Conservation (phyloP, 2,329 filamentous ascomycete species). For the Pestalotiopsis sp. region DNA sequence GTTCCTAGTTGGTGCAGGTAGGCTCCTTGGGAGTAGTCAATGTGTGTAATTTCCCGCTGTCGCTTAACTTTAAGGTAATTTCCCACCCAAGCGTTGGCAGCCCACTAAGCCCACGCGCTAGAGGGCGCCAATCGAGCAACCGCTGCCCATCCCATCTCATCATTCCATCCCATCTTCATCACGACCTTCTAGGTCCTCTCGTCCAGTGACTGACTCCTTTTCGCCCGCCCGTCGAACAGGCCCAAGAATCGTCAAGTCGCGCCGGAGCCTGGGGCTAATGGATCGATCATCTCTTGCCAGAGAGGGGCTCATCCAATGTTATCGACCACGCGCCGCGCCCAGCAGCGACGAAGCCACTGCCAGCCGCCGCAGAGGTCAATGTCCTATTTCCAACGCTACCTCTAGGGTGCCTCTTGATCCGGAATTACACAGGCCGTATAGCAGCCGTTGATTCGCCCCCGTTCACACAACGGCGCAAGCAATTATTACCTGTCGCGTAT, state of each 20-base stretch:
- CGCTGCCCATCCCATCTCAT: conserved; percentile 11
- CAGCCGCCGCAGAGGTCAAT: not conserved
- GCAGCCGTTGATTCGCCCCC: not conserved
- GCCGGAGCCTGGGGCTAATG: not conserved
- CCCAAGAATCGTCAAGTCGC: not conserved
- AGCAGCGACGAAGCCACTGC: not conserved
- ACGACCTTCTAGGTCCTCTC: not conserved
- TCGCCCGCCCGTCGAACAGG: not conserved
- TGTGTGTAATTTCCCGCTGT: conserved; percentile 28
- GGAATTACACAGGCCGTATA: not conserved
- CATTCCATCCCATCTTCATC: not conserved
- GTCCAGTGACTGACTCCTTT: not conserved
- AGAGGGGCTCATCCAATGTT: not conserved
- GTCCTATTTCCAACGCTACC: not conserved
- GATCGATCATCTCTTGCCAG: not conserved
- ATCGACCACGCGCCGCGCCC: not conserved
- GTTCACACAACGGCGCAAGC: not conserved
- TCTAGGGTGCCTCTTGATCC: not conserved
- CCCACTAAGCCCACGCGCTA: conserved; percentile 6
- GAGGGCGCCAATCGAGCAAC: conserved; percentile 3
- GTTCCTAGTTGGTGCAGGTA: not conserved
- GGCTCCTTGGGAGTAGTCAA: not conserved
- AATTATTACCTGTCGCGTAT: not conserved
- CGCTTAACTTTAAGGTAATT: conserved; percentile 35
- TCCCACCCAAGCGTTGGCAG: conserved; percentile 23